phyloP scores from a whole-genome alignment of 805 yeast species.

The Cyberlindnera suaveolens region DNA sequence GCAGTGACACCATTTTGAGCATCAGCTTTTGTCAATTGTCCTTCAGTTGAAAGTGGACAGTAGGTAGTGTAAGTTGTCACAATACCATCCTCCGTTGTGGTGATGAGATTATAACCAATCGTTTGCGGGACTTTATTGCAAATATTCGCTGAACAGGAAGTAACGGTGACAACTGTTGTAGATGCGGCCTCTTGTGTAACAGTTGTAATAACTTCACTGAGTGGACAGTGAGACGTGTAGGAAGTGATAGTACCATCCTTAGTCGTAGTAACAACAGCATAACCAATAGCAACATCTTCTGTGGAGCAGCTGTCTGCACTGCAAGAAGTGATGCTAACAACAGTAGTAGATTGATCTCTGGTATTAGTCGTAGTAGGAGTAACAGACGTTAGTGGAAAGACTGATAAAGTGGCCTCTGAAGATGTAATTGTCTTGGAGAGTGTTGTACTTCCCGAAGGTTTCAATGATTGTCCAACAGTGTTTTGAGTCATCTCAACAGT shows the following conservation, averaged over 20 bases:
- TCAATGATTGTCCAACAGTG: too few species aligned
- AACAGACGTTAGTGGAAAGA: too few species aligned
- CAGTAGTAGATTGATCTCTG: conserved; percentile 10
- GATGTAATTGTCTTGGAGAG: too few species aligned
- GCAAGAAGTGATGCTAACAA: conserved; percentile 7
- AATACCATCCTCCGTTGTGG: conserved; percentile 5
- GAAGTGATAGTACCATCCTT: conserved; percentile 3
- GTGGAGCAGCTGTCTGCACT: conserved; percentile 2
- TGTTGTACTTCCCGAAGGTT: too few species aligned
- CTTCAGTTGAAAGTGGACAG: conserved; percentile 12
- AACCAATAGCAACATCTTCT: conserved; percentile 1
- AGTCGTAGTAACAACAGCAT: conserved; percentile 4
- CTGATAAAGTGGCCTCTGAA: too few species aligned
- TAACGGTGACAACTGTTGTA: conserved; percentile 16
- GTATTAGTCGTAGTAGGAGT: too few species aligned
- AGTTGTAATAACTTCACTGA: background rate
- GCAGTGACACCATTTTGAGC: too few species aligned
- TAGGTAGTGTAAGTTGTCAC: conserved; percentile 26
- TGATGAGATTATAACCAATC: conserved; percentile 8
- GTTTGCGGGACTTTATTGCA: conserved; percentile 7
- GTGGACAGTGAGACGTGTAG: conserved; percentile 9
- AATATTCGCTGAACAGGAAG: conserved; percentile 6
- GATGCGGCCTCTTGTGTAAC: background rate
- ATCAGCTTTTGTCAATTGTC: too few species aligned
- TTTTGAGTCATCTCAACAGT: too few species aligned